Base-by-base conservation (phyloP, 331 rosid genomes). In the Rhamnella rubrinervis region DNA sequence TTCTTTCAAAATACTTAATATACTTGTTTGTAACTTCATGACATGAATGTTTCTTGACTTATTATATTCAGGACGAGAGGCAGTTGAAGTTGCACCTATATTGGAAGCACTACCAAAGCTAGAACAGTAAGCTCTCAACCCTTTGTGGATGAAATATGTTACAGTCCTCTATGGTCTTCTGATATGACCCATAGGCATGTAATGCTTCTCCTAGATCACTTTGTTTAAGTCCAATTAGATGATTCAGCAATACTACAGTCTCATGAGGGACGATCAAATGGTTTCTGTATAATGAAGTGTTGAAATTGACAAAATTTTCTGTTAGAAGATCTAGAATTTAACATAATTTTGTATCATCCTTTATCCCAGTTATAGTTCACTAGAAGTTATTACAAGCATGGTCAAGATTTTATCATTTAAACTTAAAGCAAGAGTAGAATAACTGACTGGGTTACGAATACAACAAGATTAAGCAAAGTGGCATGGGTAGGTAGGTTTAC, bases 21-120 rank as follows among this genome's bases (percentile, higher is more conserved):
- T 25, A 53, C 52, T 67, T 55, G 38, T 15, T 72, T 19, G 26
- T 19, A 28, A 59, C 63, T 65, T 78, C 62, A 31, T 56, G 63
- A 71, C 41, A 28, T 46, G 65, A 63, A n/a, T 31, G 10, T 69
- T 53, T 67, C 19, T 64, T 17, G 65, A 50, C 63, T 46, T 70
- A n/a, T 69, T 70, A n/a, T 69, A 61, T 77, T 64, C 91, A 93
- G 98, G 98, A 73, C 78, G 98, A 65, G 97, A 93, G 87, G 98
- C 97, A 41, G 85, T 63, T 38, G 97, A 93, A 84, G 88, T 88
- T 63, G 91, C 84, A 40, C 98, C 98, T 6, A 93, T 93, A 60
- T 10, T 91, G 66, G 96, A 88, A 28, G 98, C 95, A 66, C 79
- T 91, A 37, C 98, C 97, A 4, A 91, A 93, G 41, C 80, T 91